Percentiles rank a stretch among this genome's conserved stretches.
phyloP scores from a whole-genome alignment of 768 basidiomycete species.

The Udeniomyces megalosporus region DNA sequence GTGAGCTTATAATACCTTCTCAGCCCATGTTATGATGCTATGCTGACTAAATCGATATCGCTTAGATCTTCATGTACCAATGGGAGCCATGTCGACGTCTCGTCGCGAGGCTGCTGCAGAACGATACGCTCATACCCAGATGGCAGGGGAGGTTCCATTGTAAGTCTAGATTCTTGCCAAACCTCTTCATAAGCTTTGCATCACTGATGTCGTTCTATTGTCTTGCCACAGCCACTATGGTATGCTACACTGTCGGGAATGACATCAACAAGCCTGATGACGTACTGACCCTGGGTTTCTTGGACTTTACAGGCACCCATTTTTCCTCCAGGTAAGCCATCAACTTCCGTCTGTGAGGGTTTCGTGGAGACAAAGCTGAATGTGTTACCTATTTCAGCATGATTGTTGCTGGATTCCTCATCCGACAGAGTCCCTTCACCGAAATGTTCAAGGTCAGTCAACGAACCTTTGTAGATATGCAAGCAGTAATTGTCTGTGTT shows the following conservation, averaged over 20 bases:
- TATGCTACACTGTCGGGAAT: too few relatives aligned
- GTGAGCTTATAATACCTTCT: slow-evolving; percentile 34
- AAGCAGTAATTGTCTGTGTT: not conserved
- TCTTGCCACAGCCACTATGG: not conserved
- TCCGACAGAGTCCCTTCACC: slow-evolving; percentile 75
- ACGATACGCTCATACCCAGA: slow-evolving; percentile 53
- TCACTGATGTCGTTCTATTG: not conserved
- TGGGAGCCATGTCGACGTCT: slow-evolving; percentile 69
- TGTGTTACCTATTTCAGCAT: too few relatives aligned
- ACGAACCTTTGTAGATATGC: not conserved
- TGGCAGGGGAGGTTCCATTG: slow-evolving; percentile 56
- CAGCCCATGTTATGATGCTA: not conserved
- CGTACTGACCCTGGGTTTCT: too few relatives aligned
- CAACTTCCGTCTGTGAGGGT: too few relatives aligned
- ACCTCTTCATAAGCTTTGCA: slow-evolving; percentile 30
- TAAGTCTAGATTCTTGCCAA: slow-evolving; percentile 45
- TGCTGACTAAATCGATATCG: not conserved
- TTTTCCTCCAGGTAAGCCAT: too few relatives aligned
- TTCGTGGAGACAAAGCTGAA: too few relatives aligned
- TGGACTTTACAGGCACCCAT: slow-evolving; percentile 46
- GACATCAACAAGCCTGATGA: too few relatives aligned
- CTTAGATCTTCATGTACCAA: slow-evolving; percentile 62
- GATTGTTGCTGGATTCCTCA: slow-evolving; percentile 90
- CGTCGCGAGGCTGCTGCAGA: slow-evolving; percentile 58
- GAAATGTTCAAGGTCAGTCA: slow-evolving; percentile 51